Percentiles rank a stretch among this genome's conserved stretches.
phyloP scores from a whole-genome alignment of 768 basidiomycete species.

The Leccinum broughii region DNA sequence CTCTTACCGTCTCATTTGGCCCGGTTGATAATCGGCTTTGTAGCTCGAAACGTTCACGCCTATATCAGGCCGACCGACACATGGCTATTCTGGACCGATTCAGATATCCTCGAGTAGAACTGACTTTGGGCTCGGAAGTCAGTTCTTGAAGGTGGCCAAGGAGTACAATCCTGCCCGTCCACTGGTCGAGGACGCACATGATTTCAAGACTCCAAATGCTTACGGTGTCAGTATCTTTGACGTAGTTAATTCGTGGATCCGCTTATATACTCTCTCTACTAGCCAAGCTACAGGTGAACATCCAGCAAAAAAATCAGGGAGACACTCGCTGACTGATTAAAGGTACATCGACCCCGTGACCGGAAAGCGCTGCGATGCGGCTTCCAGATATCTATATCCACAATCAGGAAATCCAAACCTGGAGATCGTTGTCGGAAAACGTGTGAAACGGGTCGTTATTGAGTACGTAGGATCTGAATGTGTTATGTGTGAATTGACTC shows the following conservation, averaged over 20 bases:
- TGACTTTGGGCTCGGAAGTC: constrained; percentile 26
- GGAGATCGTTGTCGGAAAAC: constrained; percentile 29
- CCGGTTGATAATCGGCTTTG: constrained; percentile 46
- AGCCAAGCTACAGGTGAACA: constrained; percentile 20
- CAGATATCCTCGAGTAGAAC: constrained; percentile 15
- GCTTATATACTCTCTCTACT: not conserved
- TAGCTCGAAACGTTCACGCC: constrained; percentile 40
- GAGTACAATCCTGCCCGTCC: constrained; percentile 48
- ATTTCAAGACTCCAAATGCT: constrained; percentile 32
- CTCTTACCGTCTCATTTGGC: not conserved
- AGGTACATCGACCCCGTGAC: constrained; percentile 56
- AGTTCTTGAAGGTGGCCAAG: constrained; percentile 48
- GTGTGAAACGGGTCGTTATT: not conserved
- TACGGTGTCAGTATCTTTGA: constrained; percentile 22
- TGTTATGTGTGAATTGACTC: not conserved
- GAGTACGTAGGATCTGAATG: not conserved
- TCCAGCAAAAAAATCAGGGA: not conserved
- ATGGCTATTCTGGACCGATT: constrained; percentile 37
- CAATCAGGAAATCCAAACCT: constrained; percentile 31
- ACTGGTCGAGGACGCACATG: constrained; percentile 46
- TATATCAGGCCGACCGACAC: constrained; percentile 31
- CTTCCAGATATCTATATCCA: constrained; percentile 39
- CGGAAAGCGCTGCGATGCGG: constrained; percentile 28
- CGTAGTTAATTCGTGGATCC: not conserved
- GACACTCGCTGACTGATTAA: too few species aligned